phyloP scores from a whole-genome alignment of 257 asterid genomes.

The Solanum pimpinellifolium region DNA sequence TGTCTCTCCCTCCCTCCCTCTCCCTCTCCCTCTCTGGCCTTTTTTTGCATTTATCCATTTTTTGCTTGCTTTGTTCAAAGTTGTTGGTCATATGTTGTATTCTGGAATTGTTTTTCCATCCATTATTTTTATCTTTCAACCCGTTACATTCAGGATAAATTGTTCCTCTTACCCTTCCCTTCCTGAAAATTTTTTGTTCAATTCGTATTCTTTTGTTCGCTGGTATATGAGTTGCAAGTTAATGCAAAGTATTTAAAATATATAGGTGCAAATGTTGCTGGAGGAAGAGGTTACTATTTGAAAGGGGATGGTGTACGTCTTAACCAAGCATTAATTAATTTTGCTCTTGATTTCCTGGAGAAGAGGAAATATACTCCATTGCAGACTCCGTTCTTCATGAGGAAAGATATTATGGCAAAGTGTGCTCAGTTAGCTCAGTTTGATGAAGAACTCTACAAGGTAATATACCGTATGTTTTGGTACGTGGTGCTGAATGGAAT shows the following conservation, averaged over 20 bases:
- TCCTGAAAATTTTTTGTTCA: neutral
- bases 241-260: neutral
- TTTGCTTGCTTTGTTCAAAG: neutral
- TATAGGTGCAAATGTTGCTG: constrained; percentile 78
- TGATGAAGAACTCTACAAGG: constrained; percentile 97
- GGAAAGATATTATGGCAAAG: constrained; percentile 82
- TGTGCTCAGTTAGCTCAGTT: constrained; percentile 95
- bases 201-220: neutral
- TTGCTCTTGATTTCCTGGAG: constrained; percentile 58
- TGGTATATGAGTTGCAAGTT: neutral
- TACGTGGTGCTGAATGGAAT: neutral
- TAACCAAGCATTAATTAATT: constrained; percentile 75
- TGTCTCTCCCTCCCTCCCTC: too few species aligned
- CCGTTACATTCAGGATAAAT: neutral
- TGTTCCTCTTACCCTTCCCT: neutral
- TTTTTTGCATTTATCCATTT: neutral
- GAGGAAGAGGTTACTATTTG: constrained; percentile 83
- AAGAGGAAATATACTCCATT: constrained; percentile 46
- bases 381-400: constrained; percentile 89
- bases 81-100: neutral
- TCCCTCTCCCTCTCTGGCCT: neutral
- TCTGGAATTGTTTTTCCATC: neutral
- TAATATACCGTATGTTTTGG: constrained; percentile 8
- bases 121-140: neutral
- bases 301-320: constrained; percentile 78